A percentile compares a stretch with the other conserved stretches of the same genome.
Conservation (phyloP, 768 basidiomycete genomes). For the Coprinopsis strossmayeri region DNA sequence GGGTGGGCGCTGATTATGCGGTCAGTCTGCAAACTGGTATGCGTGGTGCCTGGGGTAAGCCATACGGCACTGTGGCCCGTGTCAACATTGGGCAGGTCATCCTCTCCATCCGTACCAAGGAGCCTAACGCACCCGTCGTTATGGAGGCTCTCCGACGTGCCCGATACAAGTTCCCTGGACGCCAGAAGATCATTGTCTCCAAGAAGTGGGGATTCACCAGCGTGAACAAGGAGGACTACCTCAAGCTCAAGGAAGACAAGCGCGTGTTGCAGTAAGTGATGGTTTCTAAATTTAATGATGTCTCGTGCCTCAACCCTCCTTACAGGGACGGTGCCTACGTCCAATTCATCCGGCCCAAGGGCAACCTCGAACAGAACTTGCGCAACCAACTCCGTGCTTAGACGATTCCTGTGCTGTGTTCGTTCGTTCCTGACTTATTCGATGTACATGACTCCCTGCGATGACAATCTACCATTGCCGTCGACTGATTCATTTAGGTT, state of each 20-base stretch:
- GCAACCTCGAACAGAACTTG: constrained; percentile 79
- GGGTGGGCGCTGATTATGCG: background rate
- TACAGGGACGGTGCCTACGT: constrained; percentile 90
- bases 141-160: constrained; percentile 96
- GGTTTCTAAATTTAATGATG: no score
- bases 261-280: constrained; percentile 75
- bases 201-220: constrained; percentile 99
- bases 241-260: constrained; percentile 85
- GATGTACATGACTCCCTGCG: no score
- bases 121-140: constrained; percentile 78
- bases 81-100: constrained; percentile 98
- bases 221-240: constrained; percentile 84
- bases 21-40: constrained; percentile 90
- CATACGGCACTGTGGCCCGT: constrained; percentile 92
- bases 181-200: constrained; percentile 94
- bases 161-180: constrained; percentile 99
- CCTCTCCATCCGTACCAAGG: constrained; percentile 83
- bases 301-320: no score
- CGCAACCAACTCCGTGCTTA: constrained; percentile 76
- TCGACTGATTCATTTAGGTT: constrained; percentile 4
- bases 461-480: no score
- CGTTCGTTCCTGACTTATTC: no score
- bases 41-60: constrained; percentile 99
- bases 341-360: constrained; percentile 87
- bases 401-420: constrained; percentile 17